Evolutionary conservation across 306 rosid genomes (phyloP), one percentile per base, ranked within the genome.

Genomic region (Cucumis cinereus): DNA sequence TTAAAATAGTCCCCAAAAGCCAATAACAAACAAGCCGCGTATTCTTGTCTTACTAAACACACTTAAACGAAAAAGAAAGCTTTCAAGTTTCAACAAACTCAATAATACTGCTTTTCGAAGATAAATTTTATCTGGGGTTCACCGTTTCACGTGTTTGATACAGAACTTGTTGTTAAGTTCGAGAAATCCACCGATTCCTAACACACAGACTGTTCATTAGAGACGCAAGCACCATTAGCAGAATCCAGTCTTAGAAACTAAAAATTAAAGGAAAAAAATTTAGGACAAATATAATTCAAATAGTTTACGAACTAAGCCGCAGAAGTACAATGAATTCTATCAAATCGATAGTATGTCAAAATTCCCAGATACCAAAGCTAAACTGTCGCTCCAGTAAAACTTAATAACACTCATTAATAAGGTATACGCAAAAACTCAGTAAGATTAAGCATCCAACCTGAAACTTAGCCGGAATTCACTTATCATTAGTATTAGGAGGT

Each of bases 361-460:
- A 70, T 47, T 49, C 26, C 16, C 76, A 16, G 19, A 71, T 72
- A 72, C 60, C 36, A 70, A 20, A 72, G 75, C n/a, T 28, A 2
- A 17, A 11, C 22, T 19, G 9, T 12, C 76, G 55, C 35, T 16
- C 59, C 40, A 49, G 41, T 16, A 28, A 49, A 26, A 49, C 26
- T 9, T 24, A 16, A 72, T 26, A 28, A 45, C 22, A 23, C 36
- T 24, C 75, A 47, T 14, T 70, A 70, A 70, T 14, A 70, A 70
- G 75, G 56, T 73, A 50, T 54, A 53, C 19, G 66, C 49, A 74
- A 53, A 22, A 54, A 16, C 66, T 55, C 66, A 38, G n/a, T n/a
- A 36, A 74, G 63, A 73, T 17, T 30, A 53, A 53, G 77, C 60
- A 73, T 28, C 77, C 45, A 36, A 74, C 77, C 77, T 74, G 47